Base-by-base conservation (phyloP, 2,329 filamentous ascomycete species). In the Ophiostoma pallidulum region DNA sequence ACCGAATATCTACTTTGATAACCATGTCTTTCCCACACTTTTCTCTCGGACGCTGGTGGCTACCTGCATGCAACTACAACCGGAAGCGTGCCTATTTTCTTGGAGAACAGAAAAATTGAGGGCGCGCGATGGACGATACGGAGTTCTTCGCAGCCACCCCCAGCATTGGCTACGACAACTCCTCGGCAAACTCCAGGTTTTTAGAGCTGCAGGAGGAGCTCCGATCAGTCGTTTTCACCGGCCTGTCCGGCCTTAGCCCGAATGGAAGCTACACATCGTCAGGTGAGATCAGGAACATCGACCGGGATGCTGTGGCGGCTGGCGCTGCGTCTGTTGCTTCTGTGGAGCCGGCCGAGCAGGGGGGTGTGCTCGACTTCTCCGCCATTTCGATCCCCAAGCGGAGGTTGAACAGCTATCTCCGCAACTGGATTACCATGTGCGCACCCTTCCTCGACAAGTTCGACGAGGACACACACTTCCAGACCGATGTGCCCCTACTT, bases 391-490 rank as follows among this genome's bases (percentile, higher is more conserved):
- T 39, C 22, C 37, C 37, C 3, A 3, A n/a, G 20, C 3, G 10
- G 20, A 18, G 37, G 13, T 19, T 39, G 22, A 28, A 19, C 13
- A 13, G 16, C 22, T 71, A 70, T 38, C 52, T 74, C 33, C 66
- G 70, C 20, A 49, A 49, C 41, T 48, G 42, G 36, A 26, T 48
- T 14, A 26, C 40, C 4, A 26, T 44, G 19, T 44, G 42, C 35
- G 47, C 47, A 9, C 41, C 41, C 16, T 39, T 26, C 24, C 41
- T 48, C 4, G 47, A 48, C 29, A 43, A 44, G 26, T 48, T 44
- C 35, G 75, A 80, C 54, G 68, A 66, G 22, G 64, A 71, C 29
- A 67, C 71, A 16, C 67, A 68, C 6, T 79, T 79, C 54, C 72
- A 72, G 4, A 67, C 74, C 2, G 66, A 74, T 33, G 61, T 79